Base-by-base conservation (phyloP, 306 rosid genomes). In the Cicer cuneatum region DNA sequence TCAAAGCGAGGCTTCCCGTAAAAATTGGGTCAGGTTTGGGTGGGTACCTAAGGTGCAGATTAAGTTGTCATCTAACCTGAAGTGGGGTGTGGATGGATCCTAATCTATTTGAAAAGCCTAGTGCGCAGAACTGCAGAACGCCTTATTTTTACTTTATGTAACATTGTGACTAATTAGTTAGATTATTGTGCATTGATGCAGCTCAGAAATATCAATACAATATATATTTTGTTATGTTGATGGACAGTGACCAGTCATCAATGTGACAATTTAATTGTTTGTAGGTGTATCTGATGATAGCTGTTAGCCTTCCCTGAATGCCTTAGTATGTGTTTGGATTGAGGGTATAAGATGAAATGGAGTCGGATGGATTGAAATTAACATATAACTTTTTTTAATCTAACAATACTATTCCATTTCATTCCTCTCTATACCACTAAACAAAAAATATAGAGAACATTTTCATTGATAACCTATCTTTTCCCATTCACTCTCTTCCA, bases 191-290 rank as follows among this genome's bases (percentile, higher is more conserved):
- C 16, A 41, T 10, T 64, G 4, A 3, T 10, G 37, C 49, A 5
- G 35, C n/a, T 64, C 35, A 40, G n/a, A 40, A 41, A 40, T 15
- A 64, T 10, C 35, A 65, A 19, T 48, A 33, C 47, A 37, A 54
- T 43, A 24, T 29, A 46, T 69, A 45, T 80, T 43, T 74, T 66
- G 53, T 29, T 66, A 24, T 71, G 38, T 76, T 67, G 60, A 69
- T 73, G 37, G 43, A 47, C 76, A 56, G 47, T 40, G 52, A 35
- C 21, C 15, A 0, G 53, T 42, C 39, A 40, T 47, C 37, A 73
- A 39, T 63, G 57, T 37, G 46, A 73, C 41, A 60, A 21, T 35
- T 71, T 65, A 65, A 52, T 58, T 58, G 73, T 62, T 60, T 42
- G 46, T 42, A 68, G 66, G 57, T 47, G 45, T 41, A 35, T 56